Conservation (phyloP, 1,284 basidiomycete genomes). For the Cutaneotrichosporon daszewskae region DNA sequence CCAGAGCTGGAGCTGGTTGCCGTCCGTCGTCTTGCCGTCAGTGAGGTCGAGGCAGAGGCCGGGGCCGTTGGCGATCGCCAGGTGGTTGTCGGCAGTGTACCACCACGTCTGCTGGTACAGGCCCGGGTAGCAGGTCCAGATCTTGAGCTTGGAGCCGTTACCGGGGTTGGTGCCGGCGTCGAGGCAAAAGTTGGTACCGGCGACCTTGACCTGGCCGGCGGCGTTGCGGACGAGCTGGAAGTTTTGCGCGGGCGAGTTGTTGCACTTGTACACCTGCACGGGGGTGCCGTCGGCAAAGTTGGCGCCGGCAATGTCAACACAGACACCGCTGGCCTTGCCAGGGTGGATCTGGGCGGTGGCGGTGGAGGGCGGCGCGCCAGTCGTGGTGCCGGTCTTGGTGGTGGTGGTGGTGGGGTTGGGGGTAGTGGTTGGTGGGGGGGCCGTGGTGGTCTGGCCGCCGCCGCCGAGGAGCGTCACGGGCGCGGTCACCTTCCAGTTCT, state of each 20-base stretch:
- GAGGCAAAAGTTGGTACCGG: slow-evolving; percentile 18
- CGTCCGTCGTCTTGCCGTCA: slow-evolving; percentile 14
- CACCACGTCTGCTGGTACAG: slow-evolving; percentile 13
- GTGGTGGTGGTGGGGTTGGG: slow-evolving; percentile 9
- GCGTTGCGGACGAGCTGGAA: slow-evolving; percentile 7
- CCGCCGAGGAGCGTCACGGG: slow-evolving; percentile 19
- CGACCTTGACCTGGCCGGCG: slow-evolving; percentile 1
- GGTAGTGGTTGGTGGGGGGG: background rate
- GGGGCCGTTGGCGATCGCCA: slow-evolving; percentile 7
- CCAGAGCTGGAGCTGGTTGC: slow-evolving; percentile 22
- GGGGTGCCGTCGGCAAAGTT: slow-evolving; percentile 16
- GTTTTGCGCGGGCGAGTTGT: slow-evolving; percentile 14
- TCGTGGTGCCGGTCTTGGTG: no score
- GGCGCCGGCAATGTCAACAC: slow-evolving; percentile 13
- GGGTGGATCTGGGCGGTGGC: slow-evolving; percentile 10
- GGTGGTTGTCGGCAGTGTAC: slow-evolving; percentile 12
- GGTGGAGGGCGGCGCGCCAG: no score
- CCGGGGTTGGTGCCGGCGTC: slow-evolving; percentile 25
- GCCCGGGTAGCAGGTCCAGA: slow-evolving; percentile 20
- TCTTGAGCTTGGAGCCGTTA: slow-evolving; percentile 22
- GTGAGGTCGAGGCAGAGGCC: slow-evolving; percentile 24
- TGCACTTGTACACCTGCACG: slow-evolving; percentile 17
- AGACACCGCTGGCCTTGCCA: slow-evolving; percentile 10
- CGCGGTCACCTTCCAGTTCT: slow-evolving; percentile 33
- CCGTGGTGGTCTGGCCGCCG: background rate